Conservation (phyloP, 345 rosid species). For the Draba incana region DNA sequence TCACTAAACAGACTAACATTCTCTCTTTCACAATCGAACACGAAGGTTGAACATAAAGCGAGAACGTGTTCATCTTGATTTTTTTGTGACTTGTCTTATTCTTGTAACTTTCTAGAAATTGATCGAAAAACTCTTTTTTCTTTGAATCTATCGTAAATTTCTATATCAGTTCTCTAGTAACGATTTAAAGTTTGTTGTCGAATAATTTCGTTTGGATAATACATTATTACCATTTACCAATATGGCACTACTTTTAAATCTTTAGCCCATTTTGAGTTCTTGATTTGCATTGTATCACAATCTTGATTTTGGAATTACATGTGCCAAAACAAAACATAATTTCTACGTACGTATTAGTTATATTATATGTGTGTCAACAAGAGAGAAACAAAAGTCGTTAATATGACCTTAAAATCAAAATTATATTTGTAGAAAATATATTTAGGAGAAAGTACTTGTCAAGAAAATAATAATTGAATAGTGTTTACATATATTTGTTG, state of each 20-base stretch:
- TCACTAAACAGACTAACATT: conserved; percentile 11
- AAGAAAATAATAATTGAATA: neutral
- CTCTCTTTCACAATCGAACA: conserved; percentile 23
- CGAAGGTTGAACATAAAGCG: conserved; percentile 26
- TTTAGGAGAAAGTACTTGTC: neutral
- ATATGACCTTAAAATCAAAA: neutral
- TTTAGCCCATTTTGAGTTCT: neutral
- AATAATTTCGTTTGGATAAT: neutral
- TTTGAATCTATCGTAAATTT: neutral
- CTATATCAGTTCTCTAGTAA: conserved; percentile 2
- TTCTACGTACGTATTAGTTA: neutral
- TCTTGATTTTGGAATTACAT: conserved; percentile 9
- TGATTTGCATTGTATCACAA: neutral
- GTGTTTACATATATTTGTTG: neutral
- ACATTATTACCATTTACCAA: too few relatives aligned
- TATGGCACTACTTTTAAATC: neutral
- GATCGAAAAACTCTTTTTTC: conserved; percentile 13
- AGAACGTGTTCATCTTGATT: conserved; percentile 39
- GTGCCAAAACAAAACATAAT: neutral
- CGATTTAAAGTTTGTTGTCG: conserved; percentile 32
- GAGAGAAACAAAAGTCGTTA: neutral
- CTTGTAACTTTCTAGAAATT: conserved; percentile 22
- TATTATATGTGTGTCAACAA: neutral
- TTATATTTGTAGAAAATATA: neutral
- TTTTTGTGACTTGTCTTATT: conserved; percentile 34